Percentiles rank a stretch among this genome's conserved stretches.
phyloP scores from a whole-genome alignment of 352 stramenopile genomes.

The Pythium pyrilobum region DNA sequence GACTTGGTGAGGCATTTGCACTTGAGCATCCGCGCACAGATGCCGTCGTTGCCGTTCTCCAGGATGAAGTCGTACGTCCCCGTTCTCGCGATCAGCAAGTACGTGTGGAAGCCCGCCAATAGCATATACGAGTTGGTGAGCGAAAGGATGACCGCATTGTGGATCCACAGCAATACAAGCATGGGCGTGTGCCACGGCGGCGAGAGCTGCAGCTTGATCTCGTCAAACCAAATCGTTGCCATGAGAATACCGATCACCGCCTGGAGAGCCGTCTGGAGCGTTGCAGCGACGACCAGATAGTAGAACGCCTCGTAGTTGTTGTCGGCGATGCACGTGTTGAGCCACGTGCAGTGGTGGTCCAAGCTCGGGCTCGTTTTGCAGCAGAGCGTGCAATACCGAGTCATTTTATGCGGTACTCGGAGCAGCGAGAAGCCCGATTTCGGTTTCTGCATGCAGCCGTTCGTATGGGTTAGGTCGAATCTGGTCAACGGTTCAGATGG shows the following conservation, averaged over 20 bases:
- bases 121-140: constrained; percentile 65
- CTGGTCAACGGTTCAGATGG: no score
- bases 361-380: constrained; percentile 77
- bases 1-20: constrained; percentile 48
- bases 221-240: constrained; percentile 60
- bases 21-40: constrained; percentile 75
- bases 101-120: constrained; percentile 74
- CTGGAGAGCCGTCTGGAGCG: constrained; percentile 55
- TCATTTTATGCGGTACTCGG: constrained; percentile 48
- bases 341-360: constrained; percentile 85
- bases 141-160: constrained; percentile 59
- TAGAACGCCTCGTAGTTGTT: constrained; percentile 86
- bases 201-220: constrained; percentile 37
- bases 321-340: constrained; percentile 84
- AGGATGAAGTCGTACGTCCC: constrained; percentile 86
- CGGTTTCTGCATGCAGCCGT: constrained; percentile 22
- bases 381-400: constrained; percentile 78
- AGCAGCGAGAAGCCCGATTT: constrained; percentile 32
- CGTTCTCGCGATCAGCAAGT: constrained; percentile 58
- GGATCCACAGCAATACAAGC: constrained; percentile 60
- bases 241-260: constrained; percentile 68
- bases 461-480: no score
- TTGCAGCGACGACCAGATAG: constrained; percentile 56
- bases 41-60: constrained; percentile 61
- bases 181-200: constrained; percentile 39